Evolutionary conservation across 345 rosid species (phyloP), one percentile per base, ranked within the genome.

Genomic region (Eutrema heterophyllum): DNA sequence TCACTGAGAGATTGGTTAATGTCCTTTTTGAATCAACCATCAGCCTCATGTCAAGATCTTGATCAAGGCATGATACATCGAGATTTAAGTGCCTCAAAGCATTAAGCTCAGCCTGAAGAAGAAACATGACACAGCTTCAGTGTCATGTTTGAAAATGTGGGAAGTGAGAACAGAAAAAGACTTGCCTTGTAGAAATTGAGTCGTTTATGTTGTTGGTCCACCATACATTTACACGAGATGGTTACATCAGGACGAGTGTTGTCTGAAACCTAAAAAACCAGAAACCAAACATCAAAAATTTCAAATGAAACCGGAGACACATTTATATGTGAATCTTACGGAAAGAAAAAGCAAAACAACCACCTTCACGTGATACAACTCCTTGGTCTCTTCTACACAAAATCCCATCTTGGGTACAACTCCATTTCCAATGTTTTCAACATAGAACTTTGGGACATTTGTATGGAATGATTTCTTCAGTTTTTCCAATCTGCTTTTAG

Each of bases 41-140:
- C 39, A 88, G 67, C 87, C 97, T 87, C 78, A 88, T 66, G 78
- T 88, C 97, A 26, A 87, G 64, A 82, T 86, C 75, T 83, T 77
- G 83, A 66, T 80, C 79, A 60, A 84, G 83, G 77, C 94, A 87
- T 9, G 90, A 87, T 24, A 85, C 70, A 53, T 90, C 94, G 5
- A 51, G 35, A 35, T 65, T 71, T 80, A 86, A 79, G 46, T 88
- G 82, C 40, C 83, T 84, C 46, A 84, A 64, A 62, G 56, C 87
- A 69, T 75, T 83, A 33, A 87, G 77, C 59, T 91, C 89, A 13
- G 75, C 65, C 70, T 69, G 36, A 62, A 53, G 40, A 53, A 45
- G 32, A 44, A 52, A 68, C 26, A 52, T 60, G 16, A 70, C 7
- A 53, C 6, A 60, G 2, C n/a, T 36, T 44, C 9, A 61, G 4